Conservation (phyloP, 495 filamentous ascomycete species). For the Lasiosphaeris hirsuta region DNA sequence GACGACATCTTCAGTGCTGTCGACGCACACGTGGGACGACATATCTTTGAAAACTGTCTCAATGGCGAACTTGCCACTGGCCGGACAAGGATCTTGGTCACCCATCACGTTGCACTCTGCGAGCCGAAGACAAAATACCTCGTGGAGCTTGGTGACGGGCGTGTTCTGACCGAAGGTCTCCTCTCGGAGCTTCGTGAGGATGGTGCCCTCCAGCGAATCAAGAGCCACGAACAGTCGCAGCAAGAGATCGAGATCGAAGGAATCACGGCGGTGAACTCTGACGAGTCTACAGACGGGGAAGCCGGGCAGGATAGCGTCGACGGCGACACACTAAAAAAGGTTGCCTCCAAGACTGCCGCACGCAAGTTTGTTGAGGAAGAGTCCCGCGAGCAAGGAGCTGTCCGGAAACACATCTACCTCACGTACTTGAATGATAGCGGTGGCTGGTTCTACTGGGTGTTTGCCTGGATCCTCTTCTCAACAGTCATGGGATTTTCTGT, state of each 20-base stretch:
- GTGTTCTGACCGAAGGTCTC: conserved; percentile 57
- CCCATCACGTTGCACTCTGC: conserved; percentile 75
- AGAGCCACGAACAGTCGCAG: conserved; percentile 50
- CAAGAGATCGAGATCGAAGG: conserved; percentile 42
- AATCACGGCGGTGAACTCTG: conserved; percentile 46
- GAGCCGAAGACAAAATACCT: conserved; percentile 66
- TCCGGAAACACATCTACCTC: conserved; percentile 60
- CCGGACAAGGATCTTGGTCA: conserved; percentile 75
- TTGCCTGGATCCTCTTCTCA: conserved; percentile 52
- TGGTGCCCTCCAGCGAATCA: conserved; percentile 56
- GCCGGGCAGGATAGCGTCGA: conserved; percentile 22
- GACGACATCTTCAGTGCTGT: conserved; percentile 84
- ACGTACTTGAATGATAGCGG: conserved; percentile 65
- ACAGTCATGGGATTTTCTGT: conserved; percentile 49
- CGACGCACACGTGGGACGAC: conserved; percentile 70
- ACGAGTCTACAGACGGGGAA: conserved; percentile 27
- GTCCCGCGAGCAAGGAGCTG: conserved; percentile 59
- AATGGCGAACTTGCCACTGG: conserved; percentile 64
- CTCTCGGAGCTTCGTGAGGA: conserved; percentile 55
- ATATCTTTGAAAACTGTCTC: conserved; percentile 72
- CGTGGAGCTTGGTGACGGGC: conserved; percentile 66
- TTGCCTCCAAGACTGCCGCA: conserved; percentile 36
- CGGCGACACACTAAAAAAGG: conserved; percentile 41
- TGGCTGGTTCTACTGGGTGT: conserved; percentile 59
- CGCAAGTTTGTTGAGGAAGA: conserved; percentile 76